Evolutionary conservation across 2,329 filamentous ascomycete genomes (phyloP), one percentile per base, ranked within the genome.

Genomic region (Metarhizium humberi): DNA sequence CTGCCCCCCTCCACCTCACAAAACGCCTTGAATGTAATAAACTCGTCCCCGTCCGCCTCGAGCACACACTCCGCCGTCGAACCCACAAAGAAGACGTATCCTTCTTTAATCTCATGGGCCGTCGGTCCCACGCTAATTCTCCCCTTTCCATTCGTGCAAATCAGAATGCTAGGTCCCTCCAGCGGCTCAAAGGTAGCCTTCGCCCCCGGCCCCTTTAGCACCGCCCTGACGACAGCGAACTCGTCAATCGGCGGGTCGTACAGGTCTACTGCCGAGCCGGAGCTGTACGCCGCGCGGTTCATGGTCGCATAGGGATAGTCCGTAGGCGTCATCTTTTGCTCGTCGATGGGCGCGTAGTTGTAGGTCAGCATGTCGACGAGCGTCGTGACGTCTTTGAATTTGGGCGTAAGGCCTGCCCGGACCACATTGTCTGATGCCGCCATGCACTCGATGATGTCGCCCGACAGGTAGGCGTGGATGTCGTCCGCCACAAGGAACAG

Each of bases 381-480:
- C 0, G 91, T 97, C 54, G 85, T 75, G 25, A 97, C 90, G 63
- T 99, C 94, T 75, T 97, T 96, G 80, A 96, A 99, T 70, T 99
- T 99, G 55, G 94, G 94, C 0, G 94, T 99, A 72, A 99, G 94
- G 47, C 94, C 94, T 0, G 94, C 94, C 55, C 94, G 90, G 52
- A 99, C 92, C 40, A 99, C 94, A 62, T 99, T 99, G 79, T 99
- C 94, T n/a, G 90, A 95, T 8, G 90, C 87, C 0, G 94, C 94
- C 94, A 99, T 99, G 77, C 94, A 99, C 73, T 99, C 94, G 69
- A 99, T 91, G 63, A 99, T 96, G 67, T 99, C 92, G 57, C 90
- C 90, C 3, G 86, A 90, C 47, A 95, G 74, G 71, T 99, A 99
- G 51, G 94, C 94, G 70, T 99, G 94, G 64, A 97, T 97, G 66